Conservation (phyloP, 305 asterid genomes). For the Fraxinus velutina region DNA sequence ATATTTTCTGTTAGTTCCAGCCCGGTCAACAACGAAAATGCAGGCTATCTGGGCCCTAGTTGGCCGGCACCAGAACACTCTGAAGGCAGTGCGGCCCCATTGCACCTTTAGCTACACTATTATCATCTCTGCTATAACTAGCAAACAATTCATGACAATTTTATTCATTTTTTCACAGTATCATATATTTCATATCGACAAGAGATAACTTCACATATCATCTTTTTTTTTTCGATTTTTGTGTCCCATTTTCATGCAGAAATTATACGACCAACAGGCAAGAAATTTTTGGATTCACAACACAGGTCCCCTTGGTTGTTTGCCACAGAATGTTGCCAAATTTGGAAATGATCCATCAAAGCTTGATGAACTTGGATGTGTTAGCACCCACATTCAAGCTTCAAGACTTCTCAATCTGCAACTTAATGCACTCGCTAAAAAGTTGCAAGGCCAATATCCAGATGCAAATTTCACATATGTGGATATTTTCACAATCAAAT, state of each 20-base stretch:
- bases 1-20: not conserved
- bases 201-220: not conserved
- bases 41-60: not conserved
- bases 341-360: constrained; percentile 72
- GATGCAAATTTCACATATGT: constrained; percentile 63
- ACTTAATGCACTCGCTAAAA: constrained; percentile 65
- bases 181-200: not conserved
- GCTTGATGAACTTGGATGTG: constrained; percentile 89
- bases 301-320: constrained; percentile 92
- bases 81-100: not conserved
- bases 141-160: not conserved
- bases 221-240: not conserved
- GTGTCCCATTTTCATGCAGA: constrained; percentile 33
- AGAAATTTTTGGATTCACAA: constrained; percentile 88
- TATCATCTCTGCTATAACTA: not conserved
- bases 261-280: constrained; percentile 69
- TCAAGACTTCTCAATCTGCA: constrained; percentile 73
- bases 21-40: not conserved
- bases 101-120: not conserved
- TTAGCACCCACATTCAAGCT: constrained; percentile 78
- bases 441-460: constrained; percentile 61
- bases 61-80: not conserved
- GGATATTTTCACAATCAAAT: constrained; percentile 75
- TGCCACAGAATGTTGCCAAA: constrained; percentile 73
- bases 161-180: not conserved